Conservation (phyloP, 1,139 yeast genomes). For the Torulaspora globosa region DNA sequence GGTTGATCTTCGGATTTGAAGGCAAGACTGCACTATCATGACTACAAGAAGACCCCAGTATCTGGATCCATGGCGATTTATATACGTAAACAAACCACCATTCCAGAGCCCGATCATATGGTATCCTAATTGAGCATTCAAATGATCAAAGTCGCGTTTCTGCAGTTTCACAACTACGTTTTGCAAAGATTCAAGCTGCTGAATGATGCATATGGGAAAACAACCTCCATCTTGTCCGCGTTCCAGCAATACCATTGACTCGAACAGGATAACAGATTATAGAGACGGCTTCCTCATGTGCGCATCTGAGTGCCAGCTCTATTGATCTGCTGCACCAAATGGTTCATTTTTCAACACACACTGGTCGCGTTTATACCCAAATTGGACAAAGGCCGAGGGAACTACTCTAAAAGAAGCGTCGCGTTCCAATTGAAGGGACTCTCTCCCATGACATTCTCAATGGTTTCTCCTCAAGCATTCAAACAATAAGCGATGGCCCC, state of each 20-base stretch:
- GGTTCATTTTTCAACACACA: not conserved
- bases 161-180: not conserved
- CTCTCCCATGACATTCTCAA: not conserved
- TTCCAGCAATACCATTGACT: conserved; percentile 6
- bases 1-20: not conserved
- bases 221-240: conserved; percentile 4
- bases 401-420: not conserved
- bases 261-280: conserved; percentile 11
- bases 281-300: not conserved
- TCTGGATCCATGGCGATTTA: not conserved
- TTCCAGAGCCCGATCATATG: conserved; percentile 7
- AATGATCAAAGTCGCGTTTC: conserved; percentile 16
- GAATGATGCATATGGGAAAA: not conserved
- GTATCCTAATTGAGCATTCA: conserved; percentile 17
- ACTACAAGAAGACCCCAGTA: not conserved
- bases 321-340: not conserved
- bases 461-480: not conserved
- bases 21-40: too few species aligned
- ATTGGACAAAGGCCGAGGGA: not conserved
- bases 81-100: conserved; percentile 9
- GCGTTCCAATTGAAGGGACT: not conserved
- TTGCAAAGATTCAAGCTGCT: not conserved
- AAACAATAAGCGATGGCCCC: not conserved
- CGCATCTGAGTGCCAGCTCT: not conserved
- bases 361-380: conserved; percentile 9